A percentile compares a stretch with the other conserved stretches of the same genome.
Conservation (phyloP, 352 stramenopile genomes). For the Phytophthora rubi region DNA sequence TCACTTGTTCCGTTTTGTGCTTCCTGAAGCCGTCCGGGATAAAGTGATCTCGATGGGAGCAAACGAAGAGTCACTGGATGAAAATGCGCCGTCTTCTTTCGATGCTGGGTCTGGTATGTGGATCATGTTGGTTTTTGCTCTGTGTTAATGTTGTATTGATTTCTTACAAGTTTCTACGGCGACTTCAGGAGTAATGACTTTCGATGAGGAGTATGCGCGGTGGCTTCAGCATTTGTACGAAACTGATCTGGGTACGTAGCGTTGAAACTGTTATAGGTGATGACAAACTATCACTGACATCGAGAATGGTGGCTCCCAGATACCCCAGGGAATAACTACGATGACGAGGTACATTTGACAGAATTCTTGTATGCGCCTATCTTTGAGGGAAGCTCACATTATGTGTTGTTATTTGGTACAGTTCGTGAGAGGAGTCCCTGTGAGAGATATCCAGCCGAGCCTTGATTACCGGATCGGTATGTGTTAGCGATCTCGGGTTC, state of each 20-base stretch:
- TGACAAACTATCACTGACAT: conserved; percentile 6
- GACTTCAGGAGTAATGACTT: conserved; percentile 53
- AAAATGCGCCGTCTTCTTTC: conserved; percentile 71
- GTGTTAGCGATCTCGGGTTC: conserved; percentile 2
- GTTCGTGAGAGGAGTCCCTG: conserved; percentile 40
- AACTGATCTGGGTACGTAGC: conserved; percentile 74
- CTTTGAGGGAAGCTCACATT: neutral
- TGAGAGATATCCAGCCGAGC: conserved; percentile 41
- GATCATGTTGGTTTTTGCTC: neutral
- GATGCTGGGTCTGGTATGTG: conserved; percentile 50
- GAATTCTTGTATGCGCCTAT: neutral
- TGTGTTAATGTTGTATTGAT: neutral
- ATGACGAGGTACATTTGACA: conserved; percentile 45
- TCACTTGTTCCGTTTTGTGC: conserved; percentile 80
- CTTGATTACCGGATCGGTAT: conserved; percentile 49
- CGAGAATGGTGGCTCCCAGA: conserved; percentile 27
- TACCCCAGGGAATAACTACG: conserved; percentile 52
- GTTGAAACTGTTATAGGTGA: neutral
- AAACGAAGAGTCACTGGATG: conserved; percentile 70
- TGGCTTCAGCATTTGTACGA: conserved; percentile 90
- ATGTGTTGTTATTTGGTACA: conserved; percentile 9
- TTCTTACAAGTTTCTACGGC: conserved; percentile 6
- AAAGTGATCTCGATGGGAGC: conserved; percentile 78
- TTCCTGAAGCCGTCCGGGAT: conserved; percentile 64
- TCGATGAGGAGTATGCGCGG: conserved; percentile 88